Evolutionary conservation across 2,329 filamentous ascomycete genomes (phyloP).

Genomic region (Neonectria coccinea): DNA sequence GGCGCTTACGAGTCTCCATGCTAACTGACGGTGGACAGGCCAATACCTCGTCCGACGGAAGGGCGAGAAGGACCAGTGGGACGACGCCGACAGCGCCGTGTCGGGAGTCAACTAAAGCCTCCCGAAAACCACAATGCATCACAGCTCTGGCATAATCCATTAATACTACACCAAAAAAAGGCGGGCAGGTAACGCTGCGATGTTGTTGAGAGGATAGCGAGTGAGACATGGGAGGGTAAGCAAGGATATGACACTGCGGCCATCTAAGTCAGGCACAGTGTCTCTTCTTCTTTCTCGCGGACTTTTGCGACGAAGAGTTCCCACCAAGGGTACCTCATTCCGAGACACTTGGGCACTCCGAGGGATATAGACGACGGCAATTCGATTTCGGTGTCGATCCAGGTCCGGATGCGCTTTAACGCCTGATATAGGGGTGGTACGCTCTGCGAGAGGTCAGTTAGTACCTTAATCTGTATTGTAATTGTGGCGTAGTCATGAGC

Average conservation of each 20-base stretch:
- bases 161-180: constrained; percentile 42
- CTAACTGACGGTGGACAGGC: constrained; percentile 44
- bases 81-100: constrained; percentile 55
- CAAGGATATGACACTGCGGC: constrained; percentile 28
- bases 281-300: constrained; percentile 48
- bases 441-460: constrained; percentile 47
- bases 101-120: constrained; percentile 46
- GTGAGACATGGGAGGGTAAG: constrained; percentile 18
- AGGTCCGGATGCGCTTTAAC: constrained; percentile 51
- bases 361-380: constrained; percentile 26
- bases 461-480: constrained; percentile 38
- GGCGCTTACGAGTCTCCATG: constrained; percentile 25
- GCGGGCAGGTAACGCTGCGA: constrained; percentile 44
- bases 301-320: constrained; percentile 53
- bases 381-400: constrained; percentile 49
- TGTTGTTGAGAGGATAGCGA: constrained; percentile 34
- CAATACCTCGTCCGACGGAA: constrained; percentile 54
- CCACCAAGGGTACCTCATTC: constrained; percentile 54
- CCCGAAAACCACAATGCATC: constrained; percentile 20
- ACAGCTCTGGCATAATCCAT: constrained; percentile 28
- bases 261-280: constrained; percentile 54
- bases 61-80: constrained; percentile 44
- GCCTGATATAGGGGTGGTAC: constrained; percentile 54
- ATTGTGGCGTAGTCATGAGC: constrained; percentile 29
- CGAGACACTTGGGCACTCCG: constrained; percentile 41